phyloP scores from a whole-genome alignment of 2,329 filamentous ascomycete species.

The Fusarium marasasianum region DNA sequence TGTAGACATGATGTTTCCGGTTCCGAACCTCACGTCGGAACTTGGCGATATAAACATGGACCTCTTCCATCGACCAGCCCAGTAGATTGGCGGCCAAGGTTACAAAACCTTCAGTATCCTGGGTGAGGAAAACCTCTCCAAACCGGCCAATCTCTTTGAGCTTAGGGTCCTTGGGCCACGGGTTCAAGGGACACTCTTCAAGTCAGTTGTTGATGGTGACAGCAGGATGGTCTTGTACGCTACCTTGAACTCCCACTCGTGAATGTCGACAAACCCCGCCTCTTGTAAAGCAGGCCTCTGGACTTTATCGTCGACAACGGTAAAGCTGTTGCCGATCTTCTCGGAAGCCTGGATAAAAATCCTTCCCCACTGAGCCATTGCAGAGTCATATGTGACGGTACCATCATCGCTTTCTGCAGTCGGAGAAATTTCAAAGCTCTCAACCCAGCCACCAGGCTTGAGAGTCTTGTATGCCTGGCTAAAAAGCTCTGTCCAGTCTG shows the following conservation, averaged over 20 bases:
- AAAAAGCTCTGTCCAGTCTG: not conserved
- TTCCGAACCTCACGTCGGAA: not conserved
- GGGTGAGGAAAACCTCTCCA: not conserved
- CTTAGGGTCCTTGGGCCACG: not conserved
- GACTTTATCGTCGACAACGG: not conserved
- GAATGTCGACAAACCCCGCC: not conserved
- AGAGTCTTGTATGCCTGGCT: not conserved
- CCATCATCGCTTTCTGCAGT: not conserved
- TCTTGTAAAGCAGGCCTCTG: not conserved
- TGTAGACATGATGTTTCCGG: not conserved
- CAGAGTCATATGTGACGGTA: not conserved
- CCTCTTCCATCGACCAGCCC: not conserved
- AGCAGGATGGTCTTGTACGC: accelerated
- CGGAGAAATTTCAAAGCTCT: not conserved
- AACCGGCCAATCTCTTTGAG: not conserved
- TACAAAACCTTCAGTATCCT: not conserved
- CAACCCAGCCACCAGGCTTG: not conserved
- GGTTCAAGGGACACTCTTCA: not conserved
- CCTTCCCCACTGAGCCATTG: not conserved
- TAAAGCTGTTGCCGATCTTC: not conserved
- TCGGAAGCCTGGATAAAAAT: not conserved
- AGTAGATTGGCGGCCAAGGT: accelerated
- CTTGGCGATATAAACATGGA: not conserved
- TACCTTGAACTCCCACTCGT: not conserved
- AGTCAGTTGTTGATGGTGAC: accelerated